Conservation (phyloP, 352 stramenopile species). For the Pythium utonaiense region DNA sequence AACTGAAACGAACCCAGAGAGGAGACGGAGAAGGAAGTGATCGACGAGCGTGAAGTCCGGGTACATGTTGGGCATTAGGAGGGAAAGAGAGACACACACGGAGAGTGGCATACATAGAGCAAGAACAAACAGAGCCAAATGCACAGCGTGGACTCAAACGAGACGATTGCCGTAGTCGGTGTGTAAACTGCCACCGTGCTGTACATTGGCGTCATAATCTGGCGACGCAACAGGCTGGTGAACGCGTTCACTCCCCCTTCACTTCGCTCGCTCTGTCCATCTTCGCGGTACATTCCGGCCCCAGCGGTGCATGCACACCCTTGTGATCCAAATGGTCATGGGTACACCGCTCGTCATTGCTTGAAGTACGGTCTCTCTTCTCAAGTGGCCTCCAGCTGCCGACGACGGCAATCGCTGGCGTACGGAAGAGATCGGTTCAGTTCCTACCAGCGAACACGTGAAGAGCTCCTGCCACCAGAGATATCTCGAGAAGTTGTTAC, state of each 20-base stretch:
- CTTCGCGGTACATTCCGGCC: neutral
- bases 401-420: neutral
- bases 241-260: neutral
- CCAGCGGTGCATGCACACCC: neutral
- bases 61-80: neutral
- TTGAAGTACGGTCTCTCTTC: neutral
- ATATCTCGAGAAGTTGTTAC: no score
- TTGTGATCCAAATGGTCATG: neutral
- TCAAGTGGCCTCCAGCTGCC: neutral
- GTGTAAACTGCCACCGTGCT: neutral
- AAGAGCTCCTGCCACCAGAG: neutral
- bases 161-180: neutral
- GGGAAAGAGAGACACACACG: neutral
- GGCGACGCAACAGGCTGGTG: neutral
- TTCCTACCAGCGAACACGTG: neutral
- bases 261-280: neutral
- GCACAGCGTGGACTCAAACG: neutral
- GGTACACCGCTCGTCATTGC: neutral
- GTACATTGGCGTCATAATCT: neutral
- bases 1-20: neutral
- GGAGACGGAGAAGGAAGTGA: constrained; percentile 1
- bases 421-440: neutral
- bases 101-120: neutral
- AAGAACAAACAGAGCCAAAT: neutral
- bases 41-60: neutral